A percentile compares a stretch with the other conserved stretches of the same genome.
phyloP scores from a whole-genome alignment of 2,329 filamentous ascomycete genomes.

The Onygena corvina region DNA sequence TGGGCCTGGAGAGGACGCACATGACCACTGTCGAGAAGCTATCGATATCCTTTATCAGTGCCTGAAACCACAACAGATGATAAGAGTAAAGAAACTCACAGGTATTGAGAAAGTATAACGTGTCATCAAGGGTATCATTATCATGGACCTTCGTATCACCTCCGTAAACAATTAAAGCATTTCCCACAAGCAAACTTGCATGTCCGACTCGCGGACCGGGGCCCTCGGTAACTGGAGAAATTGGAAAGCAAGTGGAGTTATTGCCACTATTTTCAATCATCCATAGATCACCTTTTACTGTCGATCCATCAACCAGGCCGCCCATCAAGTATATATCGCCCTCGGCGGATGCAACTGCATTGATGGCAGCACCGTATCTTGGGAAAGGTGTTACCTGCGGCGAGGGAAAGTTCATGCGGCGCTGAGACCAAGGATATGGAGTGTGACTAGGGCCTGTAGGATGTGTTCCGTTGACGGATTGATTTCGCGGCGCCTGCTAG shows the following conservation, averaged over 20 bases:
- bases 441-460: constrained; percentile 54
- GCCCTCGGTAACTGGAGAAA: constrained; percentile 83
- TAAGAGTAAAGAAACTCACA: constrained; percentile 50
- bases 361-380: constrained; percentile 92
- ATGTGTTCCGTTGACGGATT: constrained; percentile 41
- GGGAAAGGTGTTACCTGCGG: constrained; percentile 80
- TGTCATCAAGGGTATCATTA: constrained; percentile 81
- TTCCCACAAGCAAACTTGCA: constrained; percentile 84
- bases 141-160: constrained; percentile 97
- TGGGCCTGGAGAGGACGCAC: constrained; percentile 74
- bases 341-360: constrained; percentile 84
- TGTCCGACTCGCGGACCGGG: constrained; percentile 92
- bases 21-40: constrained; percentile 98
- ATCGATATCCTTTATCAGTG: constrained; percentile 21
- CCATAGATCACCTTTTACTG: constrained; percentile 95
- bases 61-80: constrained; percentile 10
- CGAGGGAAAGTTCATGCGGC: constrained; percentile 72
- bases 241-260: constrained; percentile 79
- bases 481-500: constrained; percentile 23
- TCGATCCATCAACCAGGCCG: constrained; percentile 84
- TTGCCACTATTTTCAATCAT: constrained; percentile 79
- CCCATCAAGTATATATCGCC: constrained; percentile 98
- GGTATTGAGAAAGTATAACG: constrained; percentile 89
- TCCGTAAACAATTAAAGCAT: constrained; percentile 97
- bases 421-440: constrained; percentile 92